Evolutionary conservation across 2,329 filamentous ascomycete species (phyloP).

Genomic region (Xylariomycetidae sp.): DNA sequence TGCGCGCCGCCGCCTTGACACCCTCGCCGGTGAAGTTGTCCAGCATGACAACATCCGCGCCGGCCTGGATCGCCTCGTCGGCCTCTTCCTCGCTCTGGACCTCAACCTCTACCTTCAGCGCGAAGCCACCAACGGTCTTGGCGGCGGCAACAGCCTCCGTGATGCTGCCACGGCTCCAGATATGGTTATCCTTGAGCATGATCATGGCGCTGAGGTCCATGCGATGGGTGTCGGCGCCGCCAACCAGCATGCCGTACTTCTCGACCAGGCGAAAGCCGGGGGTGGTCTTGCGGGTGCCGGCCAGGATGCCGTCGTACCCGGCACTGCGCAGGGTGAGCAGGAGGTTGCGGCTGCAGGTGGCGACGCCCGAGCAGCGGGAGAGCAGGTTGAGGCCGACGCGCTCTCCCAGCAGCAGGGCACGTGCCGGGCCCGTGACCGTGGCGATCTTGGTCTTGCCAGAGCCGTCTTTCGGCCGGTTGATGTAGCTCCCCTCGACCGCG

Average conservation of each 20-base stretch:
- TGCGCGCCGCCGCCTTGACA: conserved; percentile 66
- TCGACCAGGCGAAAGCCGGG: conserved; percentile 93
- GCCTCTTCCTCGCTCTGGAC: conserved; percentile 84
- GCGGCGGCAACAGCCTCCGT: conserved; percentile 79
- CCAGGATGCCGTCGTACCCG: conserved; percentile 79
- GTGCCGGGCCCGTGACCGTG: conserved; percentile 77
- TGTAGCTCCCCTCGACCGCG: conserved; percentile 63
- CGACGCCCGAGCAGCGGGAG: conserved; percentile 85
- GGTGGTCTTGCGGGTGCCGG: conserved; percentile 94
- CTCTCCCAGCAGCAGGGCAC: conserved; percentile 80
- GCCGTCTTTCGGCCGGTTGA: conserved; percentile 54
- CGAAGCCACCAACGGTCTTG: conserved; percentile 78
- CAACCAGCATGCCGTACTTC: conserved; percentile 96
- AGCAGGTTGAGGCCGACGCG: conserved; percentile 87
- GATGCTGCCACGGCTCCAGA: conserved; percentile 87
- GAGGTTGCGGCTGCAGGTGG: conserved; percentile 58
- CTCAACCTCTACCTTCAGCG: conserved; percentile 93
- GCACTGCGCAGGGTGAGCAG: conserved; percentile 51
- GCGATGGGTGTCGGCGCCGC: conserved; percentile 84
- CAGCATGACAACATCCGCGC: conserved; percentile 94
- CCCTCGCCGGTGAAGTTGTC: conserved; percentile 87
- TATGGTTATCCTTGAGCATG: conserved; percentile 99
- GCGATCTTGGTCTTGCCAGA: conserved; percentile 58
- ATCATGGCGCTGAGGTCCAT: conserved; percentile 93
- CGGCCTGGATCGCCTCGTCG: conserved; percentile 82